phyloP scores from a whole-genome alignment of 2,329 filamentous ascomycete genomes.

The Fusarium proliferatum region DNA sequence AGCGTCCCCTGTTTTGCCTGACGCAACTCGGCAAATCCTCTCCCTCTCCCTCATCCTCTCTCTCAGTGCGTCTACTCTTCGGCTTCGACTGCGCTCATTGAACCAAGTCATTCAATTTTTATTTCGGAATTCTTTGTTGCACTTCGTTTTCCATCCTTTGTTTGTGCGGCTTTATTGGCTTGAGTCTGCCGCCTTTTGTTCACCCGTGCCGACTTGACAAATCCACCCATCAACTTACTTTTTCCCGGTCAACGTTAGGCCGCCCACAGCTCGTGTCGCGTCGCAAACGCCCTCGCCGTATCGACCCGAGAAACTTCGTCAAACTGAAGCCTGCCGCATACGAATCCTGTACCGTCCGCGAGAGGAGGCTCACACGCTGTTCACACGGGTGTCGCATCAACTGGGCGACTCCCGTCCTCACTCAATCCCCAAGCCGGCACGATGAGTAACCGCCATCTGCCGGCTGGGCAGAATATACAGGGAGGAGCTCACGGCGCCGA shows the following conservation, averaged over 20 bases:
- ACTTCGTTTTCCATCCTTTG: constrained; percentile 7
- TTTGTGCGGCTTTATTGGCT: constrained; percentile 29
- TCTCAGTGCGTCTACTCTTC: constrained; percentile 38
- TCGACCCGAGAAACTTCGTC: constrained; percentile 34
- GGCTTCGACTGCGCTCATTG: constrained; percentile 25
- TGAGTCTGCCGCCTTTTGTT: constrained; percentile 28
- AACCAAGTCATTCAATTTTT: constrained; percentile 12
- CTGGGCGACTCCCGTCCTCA: constrained; percentile 50
- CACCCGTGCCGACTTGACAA: constrained; percentile 17
- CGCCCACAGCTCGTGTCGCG: constrained; percentile 33
- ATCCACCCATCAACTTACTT: constrained; percentile 25
- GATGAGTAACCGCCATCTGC: constrained; percentile 82
- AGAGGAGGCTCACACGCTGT: constrained; percentile 33
- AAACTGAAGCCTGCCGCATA: constrained; percentile 34
- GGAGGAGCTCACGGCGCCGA: constrained; percentile 53
- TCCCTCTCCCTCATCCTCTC: constrained; percentile 15
- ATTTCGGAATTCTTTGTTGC: constrained; percentile 8
- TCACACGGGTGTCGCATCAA: constrained; percentile 49
- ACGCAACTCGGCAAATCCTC: constrained; percentile 40
- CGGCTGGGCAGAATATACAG: constrained; percentile 76
- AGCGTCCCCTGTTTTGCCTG: constrained; percentile 40
- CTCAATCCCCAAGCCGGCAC: constrained; percentile 71
- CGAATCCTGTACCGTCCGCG: constrained; percentile 15
- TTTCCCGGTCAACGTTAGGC: constrained; percentile 33
- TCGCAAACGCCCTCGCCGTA: constrained; percentile 27